These are phyloP conservation scores for Zymoseptoria pseudotritici DNA, from an alignment of 2,329 filamentous ascomycete genomes.

Conservation along the genomic window DNA sequence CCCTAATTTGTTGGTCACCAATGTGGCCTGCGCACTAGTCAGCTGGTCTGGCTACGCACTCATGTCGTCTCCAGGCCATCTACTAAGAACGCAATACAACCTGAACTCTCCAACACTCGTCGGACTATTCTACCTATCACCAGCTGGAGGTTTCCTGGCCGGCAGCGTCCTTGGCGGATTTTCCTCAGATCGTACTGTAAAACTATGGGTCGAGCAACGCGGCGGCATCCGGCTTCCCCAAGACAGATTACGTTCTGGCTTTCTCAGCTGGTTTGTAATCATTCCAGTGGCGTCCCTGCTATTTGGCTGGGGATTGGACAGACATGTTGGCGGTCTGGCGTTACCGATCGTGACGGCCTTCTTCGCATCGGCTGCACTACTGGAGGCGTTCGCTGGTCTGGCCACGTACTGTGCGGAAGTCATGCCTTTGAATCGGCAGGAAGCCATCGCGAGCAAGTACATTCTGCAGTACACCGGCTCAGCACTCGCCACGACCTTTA, in stretches of 20 bases:
- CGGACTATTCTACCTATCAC: conserved; percentile 64
- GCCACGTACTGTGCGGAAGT: conserved; percentile 77
- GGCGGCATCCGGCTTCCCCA: conserved; percentile 54
- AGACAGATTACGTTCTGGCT: conserved; percentile 54
- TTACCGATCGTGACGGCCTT: conserved; percentile 64
- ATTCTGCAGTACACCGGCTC: conserved; percentile 67
- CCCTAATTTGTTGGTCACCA: conserved; percentile 57
- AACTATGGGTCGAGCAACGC: conserved; percentile 52
- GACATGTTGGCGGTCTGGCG: conserved; percentile 44
- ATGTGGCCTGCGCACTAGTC: conserved; percentile 52
- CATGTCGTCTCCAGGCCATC: conserved; percentile 58
- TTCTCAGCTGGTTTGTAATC: conserved; percentile 47
- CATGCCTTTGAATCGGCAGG: conserved; percentile 60
- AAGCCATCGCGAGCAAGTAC: conserved; percentile 67
- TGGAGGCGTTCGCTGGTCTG: conserved; percentile 64
- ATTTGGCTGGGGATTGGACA: conserved; percentile 56
- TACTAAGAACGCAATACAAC: conserved; percentile 63
- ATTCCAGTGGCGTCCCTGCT: conserved; percentile 54
- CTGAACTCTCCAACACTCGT: conserved; percentile 57
- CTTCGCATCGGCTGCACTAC: conserved; percentile 59
- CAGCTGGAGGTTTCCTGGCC: conserved; percentile 58
- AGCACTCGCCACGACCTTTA: conserved; percentile 58
- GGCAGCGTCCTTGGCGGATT: conserved; percentile 61
- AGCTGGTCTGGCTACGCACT: conserved; percentile 68
- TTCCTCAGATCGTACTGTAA: conserved; percentile 60